phyloP scores from a whole-genome alignment of 2,329 filamentous ascomycete species.

The Phoma herbarum region DNA sequence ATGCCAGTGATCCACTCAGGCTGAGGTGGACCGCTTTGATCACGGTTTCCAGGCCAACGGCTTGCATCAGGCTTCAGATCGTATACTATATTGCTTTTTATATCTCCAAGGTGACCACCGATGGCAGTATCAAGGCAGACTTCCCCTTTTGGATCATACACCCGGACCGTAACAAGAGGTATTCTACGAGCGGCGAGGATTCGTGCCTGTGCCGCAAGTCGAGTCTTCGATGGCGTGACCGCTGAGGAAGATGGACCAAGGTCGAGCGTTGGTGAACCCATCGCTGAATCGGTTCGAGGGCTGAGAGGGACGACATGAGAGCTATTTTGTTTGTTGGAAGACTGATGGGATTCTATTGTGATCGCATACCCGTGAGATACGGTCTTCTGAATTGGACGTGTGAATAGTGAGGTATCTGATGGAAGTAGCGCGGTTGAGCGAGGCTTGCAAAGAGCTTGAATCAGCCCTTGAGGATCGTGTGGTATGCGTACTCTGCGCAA shows the following conservation, averaged over 20 bases:
- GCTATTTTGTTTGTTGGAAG: conserved; percentile 1
- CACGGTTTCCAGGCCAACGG: conserved; percentile 18
- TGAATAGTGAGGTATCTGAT: conserved; percentile 34
- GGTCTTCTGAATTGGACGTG: conserved; percentile 16
- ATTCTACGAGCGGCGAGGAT: conserved; percentile 65
- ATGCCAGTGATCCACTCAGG: conserved; percentile 39
- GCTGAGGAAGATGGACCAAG: conserved; percentile 18
- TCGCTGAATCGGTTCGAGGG: conserved; percentile 34
- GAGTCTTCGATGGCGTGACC: conserved; percentile 61
- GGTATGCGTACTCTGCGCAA: conserved; percentile 70
- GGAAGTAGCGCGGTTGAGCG: conserved; percentile 63
- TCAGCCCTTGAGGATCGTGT: conserved; percentile 72
- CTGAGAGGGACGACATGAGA: conserved; percentile 7
- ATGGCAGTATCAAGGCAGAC: conserved; percentile 64
- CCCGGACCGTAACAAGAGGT: conserved; percentile 67
- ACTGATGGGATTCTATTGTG: conserved; percentile 5
- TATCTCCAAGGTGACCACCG: conserved; percentile 68
- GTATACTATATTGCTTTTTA: conserved; percentile 69
- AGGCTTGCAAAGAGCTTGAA: conserved; percentile 75
- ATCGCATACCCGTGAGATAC: conserved; percentile 1
- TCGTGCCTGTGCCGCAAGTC: conserved; percentile 71
- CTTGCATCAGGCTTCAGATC: conserved; percentile 63
- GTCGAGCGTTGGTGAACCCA: conserved; percentile 23
- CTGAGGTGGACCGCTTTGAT: conserved; percentile 21
- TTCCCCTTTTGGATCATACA: conserved; percentile 59